Conservation (phyloP, 768 basidiomycete genomes). For the Xerocomellus dryophilus region DNA sequence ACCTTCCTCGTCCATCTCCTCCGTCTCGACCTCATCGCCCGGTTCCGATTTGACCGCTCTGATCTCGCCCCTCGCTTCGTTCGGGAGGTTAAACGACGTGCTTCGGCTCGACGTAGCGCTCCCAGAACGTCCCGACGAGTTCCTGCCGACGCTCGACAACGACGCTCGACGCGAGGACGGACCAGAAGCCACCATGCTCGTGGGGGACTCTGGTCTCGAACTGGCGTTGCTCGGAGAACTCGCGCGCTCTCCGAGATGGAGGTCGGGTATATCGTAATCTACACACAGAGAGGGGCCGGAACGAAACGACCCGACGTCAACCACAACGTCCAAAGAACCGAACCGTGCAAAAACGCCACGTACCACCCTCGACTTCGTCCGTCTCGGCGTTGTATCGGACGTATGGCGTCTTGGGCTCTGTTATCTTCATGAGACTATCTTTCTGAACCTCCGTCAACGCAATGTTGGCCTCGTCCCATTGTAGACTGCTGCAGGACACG, state of each 20-base stretch:
- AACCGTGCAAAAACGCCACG: conserved; percentile 12
- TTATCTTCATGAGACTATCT: conserved; percentile 97
- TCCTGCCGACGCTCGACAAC: conserved; percentile 59
- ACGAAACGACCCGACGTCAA: not conserved
- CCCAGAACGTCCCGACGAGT: conserved; percentile 55
- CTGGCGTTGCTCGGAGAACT: conserved; percentile 39
- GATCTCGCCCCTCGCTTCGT: conserved; percentile 61
- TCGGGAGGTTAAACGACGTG: conserved; percentile 80
- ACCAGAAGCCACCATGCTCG: conserved; percentile 58
- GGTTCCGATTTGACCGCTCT: conserved; percentile 40
- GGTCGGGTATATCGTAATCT: conserved; percentile 72
- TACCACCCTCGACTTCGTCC: conserved; percentile 84
- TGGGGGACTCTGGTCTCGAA: conserved; percentile 51
- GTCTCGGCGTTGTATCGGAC: conserved; percentile 87
- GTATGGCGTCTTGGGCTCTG: conserved; percentile 95
- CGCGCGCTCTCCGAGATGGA: conserved; percentile 50
- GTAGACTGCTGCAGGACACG: conserved; percentile 51
- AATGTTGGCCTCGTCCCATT: conserved; percentile 95
- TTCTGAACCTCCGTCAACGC: conserved; percentile 91
- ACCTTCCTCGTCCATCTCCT: conserved; percentile 92
- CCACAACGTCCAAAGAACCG: not conserved
- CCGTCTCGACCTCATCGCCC: conserved; percentile 61
- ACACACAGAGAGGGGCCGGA: not conserved
- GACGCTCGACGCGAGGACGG: conserved; percentile 75
- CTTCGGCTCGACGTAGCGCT: conserved; percentile 69